A percentile compares a stretch with the other conserved stretches of the same genome.
These are phyloP conservation scores for Pseudoperonospora humuli DNA, from an alignment of 352 stramenopile species.

Conservation along the genomic window DNA sequence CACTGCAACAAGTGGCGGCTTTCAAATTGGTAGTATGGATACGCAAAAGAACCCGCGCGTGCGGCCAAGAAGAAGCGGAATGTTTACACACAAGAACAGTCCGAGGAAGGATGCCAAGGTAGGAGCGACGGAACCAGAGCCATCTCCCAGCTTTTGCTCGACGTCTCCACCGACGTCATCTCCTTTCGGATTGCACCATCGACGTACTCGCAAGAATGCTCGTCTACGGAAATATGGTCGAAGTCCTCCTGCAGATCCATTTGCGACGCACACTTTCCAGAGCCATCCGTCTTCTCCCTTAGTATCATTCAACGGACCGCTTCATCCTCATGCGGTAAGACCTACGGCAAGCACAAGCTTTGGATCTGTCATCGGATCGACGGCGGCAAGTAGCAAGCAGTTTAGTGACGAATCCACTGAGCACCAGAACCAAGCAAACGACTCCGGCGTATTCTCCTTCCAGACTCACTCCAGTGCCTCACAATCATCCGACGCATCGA, in stretches of 20 bases:
- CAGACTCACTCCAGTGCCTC: not conserved
- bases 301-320: conserved; percentile 4
- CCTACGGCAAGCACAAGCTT: conserved; percentile 8
- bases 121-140: conserved; percentile 10
- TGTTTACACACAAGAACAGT: conserved; percentile 32
- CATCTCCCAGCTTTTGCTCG: conserved; percentile 6
- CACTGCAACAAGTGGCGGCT: conserved; percentile 9
- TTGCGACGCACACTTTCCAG: conserved; percentile 37
- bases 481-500: not conserved
- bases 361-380: not conserved
- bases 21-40: conserved; percentile 20
- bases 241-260: conserved; percentile 36
- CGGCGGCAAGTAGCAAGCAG: not conserved
- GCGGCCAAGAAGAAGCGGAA: conserved; percentile 15
- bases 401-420: not conserved
- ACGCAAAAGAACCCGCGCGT: conserved; percentile 14
- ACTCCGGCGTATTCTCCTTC: conserved; percentile 1
- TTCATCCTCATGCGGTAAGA: conserved; percentile 1
- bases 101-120: conserved; percentile 9
- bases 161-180: conserved; percentile 14
- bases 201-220: conserved; percentile 24
- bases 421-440: not conserved
- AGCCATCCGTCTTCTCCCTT: conserved; percentile 6
- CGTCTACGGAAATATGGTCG: conserved; percentile 16
- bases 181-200: conserved; percentile 24